A percentile compares a stretch with the other conserved stretches of the same genome.
These are phyloP conservation scores for Epichloe aotearoae DNA, from an alignment of 2,329 filamentous ascomycete genomes.

Conservation along the genomic window DNA sequence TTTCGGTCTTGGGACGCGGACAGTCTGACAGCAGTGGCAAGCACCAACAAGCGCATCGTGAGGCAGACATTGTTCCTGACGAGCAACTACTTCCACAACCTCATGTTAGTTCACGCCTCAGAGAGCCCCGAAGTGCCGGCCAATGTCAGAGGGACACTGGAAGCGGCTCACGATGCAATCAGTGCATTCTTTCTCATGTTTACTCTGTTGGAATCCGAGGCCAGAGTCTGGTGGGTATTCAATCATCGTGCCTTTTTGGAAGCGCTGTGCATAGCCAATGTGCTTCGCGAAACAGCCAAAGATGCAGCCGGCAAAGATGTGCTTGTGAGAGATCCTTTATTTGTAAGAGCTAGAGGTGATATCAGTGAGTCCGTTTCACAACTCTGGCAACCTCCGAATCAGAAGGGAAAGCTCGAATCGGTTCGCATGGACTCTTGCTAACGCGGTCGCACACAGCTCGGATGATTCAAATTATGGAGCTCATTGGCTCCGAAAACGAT, in stretches of 20 bases:
- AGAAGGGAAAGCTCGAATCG: neutral
- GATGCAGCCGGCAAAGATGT: slow-evolving; percentile 33
- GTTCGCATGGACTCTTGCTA: neutral
- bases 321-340: slow-evolving; percentile 40
- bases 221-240: slow-evolving; percentile 74
- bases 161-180: slow-evolving; percentile 65
- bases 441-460: slow-evolving; percentile 25
- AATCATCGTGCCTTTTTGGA: slow-evolving; percentile 76
- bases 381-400: neutral
- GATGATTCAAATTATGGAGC: slow-evolving; percentile 52
- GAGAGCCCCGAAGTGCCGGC: slow-evolving; percentile 50
- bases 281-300: slow-evolving; percentile 37
- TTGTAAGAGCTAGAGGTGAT: slow-evolving; percentile 45
- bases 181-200: slow-evolving; percentile 63
- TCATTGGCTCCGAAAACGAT: slow-evolving; percentile 44
- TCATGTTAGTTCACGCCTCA: slow-evolving; percentile 66
- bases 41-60: slow-evolving; percentile 50
- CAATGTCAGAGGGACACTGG: slow-evolving; percentile 56
- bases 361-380: slow-evolving; percentile 35
- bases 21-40: slow-evolving; percentile 42
- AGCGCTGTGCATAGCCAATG: slow-evolving; percentile 52
- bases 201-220: slow-evolving; percentile 54
- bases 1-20: slow-evolving; percentile 56
- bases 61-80: slow-evolving; percentile 66
- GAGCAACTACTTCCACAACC: slow-evolving; percentile 73